Base-by-base conservation (phyloP, 163 green algal species). In the Scenedesmus sp. region DNA sequence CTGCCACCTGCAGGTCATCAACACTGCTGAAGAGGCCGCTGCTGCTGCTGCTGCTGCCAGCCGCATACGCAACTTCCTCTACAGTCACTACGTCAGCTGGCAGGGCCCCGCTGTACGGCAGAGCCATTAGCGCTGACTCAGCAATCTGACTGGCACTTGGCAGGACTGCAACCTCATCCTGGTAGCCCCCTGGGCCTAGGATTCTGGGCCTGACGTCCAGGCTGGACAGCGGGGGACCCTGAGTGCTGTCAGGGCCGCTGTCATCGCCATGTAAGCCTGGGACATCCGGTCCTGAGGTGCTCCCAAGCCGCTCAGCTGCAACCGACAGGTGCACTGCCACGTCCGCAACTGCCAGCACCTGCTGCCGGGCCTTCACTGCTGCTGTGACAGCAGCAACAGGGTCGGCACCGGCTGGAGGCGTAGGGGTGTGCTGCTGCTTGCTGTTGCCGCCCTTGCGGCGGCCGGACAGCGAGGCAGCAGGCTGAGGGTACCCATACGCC, bases 301-400 rank as follows among this genome's bases (percentile, higher is more conserved):
- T 84, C 1, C 85, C 85, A 0, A 53, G 70, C 42, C 61, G 59
- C 43, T 90, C 70, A n/a, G 53, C 85, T 44, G 85, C 85, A 22
- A 59, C 85, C 1, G 70, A 43, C 44, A 90, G 43, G 13, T 85
- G 85, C 9, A 37, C 85, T 12, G 85, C 85, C n/a, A 90, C 44
- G 24, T 90, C 85, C 33, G 85, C 20, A 1, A 90, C 85, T 20
- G 85, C 85, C n/a, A 90, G 78, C 85, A 90, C 72, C 51, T 84
- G 70, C 33, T 78, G 70, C 49, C 85, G 46, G 24, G 85, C 78
- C 37, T 72, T 82, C 3, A 89, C 24, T 26, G 85, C 85, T 40
- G 85, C 85, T 22, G 85, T 24, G 16, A 84, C n/a, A 37, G 70
- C 85, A 73, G 70, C 65, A 43, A 51, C 85, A 35, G 37, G 40